phyloP scores from a whole-genome alignment of 2,329 filamentous ascomycete species.

The Trichoderma sp. region DNA sequence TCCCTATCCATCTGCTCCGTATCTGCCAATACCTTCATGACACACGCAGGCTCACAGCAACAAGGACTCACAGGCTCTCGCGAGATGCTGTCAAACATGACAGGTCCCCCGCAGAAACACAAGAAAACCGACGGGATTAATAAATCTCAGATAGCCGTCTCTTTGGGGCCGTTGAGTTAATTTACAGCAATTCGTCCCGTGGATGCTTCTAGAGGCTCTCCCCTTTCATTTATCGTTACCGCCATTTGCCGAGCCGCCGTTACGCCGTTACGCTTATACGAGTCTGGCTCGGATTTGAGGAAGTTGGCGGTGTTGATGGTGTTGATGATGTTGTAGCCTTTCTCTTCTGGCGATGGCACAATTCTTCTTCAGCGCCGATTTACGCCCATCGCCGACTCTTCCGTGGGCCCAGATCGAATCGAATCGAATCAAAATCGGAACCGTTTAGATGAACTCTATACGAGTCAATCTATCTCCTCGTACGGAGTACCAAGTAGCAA shows the following conservation, averaged over 20 bases:
- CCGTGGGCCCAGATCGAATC: neutral
- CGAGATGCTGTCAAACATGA: slow-evolving; percentile 28
- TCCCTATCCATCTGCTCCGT: neutral
- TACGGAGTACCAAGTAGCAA: too few species aligned
- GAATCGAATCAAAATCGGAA: neutral
- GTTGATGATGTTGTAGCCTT: too few species aligned
- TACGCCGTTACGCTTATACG: slow-evolving; percentile 16
- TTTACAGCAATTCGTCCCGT: slow-evolving; percentile 12
- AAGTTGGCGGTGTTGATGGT: too few species aligned
- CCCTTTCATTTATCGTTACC: slow-evolving; percentile 19
- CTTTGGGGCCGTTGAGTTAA: slow-evolving; percentile 19
- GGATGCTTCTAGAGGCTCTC: slow-evolving; percentile 22
- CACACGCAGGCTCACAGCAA: neutral
- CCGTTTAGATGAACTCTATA: too few species aligned
- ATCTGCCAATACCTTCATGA: too few species aligned
- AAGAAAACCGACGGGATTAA: slow-evolving; percentile 6
- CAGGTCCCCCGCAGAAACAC: slow-evolving; percentile 27
- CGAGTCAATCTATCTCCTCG: too few species aligned
- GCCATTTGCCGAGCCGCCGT: slow-evolving; percentile 24
- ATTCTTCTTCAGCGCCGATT: neutral
- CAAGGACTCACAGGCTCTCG: neutral
- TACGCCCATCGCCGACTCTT: neutral
- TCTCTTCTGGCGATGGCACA: too few species aligned
- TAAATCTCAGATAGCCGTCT: slow-evolving; percentile 27
- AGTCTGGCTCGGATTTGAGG: neutral